Percentiles rank a stretch among this genome's conserved stretches.
Evolutionary conservation across 1,139 yeast genomes (phyloP).

Genomic region (Hemisphaericaspora xylanilytica): DNA sequence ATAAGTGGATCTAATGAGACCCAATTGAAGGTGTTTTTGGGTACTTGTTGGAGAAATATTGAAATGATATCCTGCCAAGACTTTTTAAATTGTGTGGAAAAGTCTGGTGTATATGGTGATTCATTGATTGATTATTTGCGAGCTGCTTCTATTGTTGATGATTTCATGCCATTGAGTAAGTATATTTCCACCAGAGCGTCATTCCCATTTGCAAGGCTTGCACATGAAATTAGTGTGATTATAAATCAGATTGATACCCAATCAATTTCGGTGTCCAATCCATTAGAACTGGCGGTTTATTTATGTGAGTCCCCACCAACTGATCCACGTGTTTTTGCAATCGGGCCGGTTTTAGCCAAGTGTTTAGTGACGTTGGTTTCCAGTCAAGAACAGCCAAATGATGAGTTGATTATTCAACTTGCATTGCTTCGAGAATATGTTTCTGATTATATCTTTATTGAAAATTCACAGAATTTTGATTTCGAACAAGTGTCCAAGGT

Average conservation of each 20-base stretch:
- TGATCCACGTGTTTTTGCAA: constrained; percentile 6
- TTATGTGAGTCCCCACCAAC: constrained; percentile 21
- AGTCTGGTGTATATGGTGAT: constrained; percentile 8
- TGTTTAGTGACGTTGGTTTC: constrained; percentile 11
- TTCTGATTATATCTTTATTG: constrained; percentile 24
- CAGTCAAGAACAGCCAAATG: neutral
- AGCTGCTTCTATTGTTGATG: constrained; percentile 10
- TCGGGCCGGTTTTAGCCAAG: constrained; percentile 14
- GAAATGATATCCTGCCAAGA: constrained; percentile 5
- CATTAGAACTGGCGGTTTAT: constrained; percentile 40
- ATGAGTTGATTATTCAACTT: constrained; percentile 10
- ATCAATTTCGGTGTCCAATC: constrained; percentile 43
- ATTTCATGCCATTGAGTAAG: constrained; percentile 17
- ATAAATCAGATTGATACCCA: constrained; percentile 14
- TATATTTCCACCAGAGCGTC: constrained; percentile 14
- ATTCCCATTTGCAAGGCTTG: constrained; percentile 15
- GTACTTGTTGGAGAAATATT: constrained; percentile 12
- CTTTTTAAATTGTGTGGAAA: constrained; percentile 8
- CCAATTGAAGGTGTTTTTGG: constrained; percentile 6
- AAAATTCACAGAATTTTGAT: constrained; percentile 3
- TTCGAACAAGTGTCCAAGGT: constrained; percentile 7
- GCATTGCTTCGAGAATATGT: constrained; percentile 26
- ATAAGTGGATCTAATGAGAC: constrained; percentile 1
- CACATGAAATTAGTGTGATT: constrained; percentile 12
- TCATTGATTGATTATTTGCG: constrained; percentile 20